Conservation (phyloP, 129 eudicot species). For the Saposhnikovia divaricata region DNA sequence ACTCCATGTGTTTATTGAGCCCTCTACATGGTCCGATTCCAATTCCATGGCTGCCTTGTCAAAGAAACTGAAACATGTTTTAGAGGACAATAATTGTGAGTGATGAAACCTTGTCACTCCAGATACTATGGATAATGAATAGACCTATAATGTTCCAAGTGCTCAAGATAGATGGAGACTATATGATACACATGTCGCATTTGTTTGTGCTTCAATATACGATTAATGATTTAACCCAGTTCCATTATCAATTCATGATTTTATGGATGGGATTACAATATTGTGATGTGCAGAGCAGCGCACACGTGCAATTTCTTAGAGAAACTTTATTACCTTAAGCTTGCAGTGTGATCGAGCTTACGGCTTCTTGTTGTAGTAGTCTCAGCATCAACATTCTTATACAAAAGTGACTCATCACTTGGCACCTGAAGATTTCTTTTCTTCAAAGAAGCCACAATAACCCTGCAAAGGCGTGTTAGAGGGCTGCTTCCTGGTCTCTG, state of each 20-base stretch:
- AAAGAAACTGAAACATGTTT: conserved; percentile 34
- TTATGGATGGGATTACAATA: too few relatives aligned
- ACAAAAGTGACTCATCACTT: conserved; percentile 34
- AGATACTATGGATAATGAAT: neutral
- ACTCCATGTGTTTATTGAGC: conserved; percentile 46
- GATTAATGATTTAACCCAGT: too few relatives aligned
- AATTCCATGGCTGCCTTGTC: conserved; percentile 65
- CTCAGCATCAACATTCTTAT: conserved; percentile 32
- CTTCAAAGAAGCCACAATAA: conserved; percentile 51
- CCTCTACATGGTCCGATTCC: conserved; percentile 30
- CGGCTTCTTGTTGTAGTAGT: conserved; percentile 32
- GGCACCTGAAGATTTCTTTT: conserved; percentile 44
- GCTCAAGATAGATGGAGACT: too few relatives aligned
- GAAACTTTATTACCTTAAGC: conserved; percentile 29
- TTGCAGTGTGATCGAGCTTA: conserved; percentile 51
- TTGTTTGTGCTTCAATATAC: too few relatives aligned
- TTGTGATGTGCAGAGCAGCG: neutral
- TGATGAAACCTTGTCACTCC: neutral
- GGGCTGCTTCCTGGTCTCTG: conserved; percentile 63
- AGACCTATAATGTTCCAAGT: neutral
- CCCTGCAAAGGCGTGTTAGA: conserved; percentile 51
- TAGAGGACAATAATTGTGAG: neutral
- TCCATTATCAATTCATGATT: too few relatives aligned
- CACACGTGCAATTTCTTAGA: neutral
- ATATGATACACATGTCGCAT: too few relatives aligned